phyloP scores from a whole-genome alignment of 768 basidiomycete genomes.

The Termitomyces eurrhizus region DNA sequence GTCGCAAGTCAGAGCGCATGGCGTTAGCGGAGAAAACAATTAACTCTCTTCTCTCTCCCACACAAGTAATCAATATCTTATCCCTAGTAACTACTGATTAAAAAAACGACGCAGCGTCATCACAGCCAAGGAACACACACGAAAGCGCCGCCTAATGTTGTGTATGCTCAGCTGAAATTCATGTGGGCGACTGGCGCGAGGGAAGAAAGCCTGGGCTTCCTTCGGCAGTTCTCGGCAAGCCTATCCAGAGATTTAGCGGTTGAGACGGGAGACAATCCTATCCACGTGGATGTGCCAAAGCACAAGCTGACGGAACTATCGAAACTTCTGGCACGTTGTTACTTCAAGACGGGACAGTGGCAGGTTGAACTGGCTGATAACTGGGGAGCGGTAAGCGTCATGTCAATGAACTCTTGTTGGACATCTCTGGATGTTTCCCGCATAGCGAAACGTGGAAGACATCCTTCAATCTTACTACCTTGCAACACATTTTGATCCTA shows the following conservation, averaged over 20 bases:
- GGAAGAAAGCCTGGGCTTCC: conserved; percentile 75
- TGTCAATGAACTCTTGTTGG: not conserved
- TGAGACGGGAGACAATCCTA: conserved; percentile 47
- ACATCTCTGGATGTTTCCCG: conserved; percentile 10
- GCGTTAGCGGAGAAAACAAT: conserved; percentile 96
- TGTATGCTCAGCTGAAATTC: conserved; percentile 93
- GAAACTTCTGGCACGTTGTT: conserved; percentile 90
- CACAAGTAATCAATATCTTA: conserved; percentile 39
- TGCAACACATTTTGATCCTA: conserved; percentile 87
- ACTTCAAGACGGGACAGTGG: conserved; percentile 97
- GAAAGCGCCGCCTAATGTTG: conserved; percentile 91
- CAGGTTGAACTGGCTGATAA: conserved; percentile 75
- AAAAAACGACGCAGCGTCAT: conserved; percentile 33
- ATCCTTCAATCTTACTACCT: conserved; percentile 82
- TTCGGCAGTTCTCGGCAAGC: conserved; percentile 77
- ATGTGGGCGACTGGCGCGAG: conserved; percentile 88
- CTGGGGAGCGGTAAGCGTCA: conserved; percentile 68
- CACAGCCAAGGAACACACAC: conserved; percentile 46
- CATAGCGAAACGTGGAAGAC: conserved; percentile 73
- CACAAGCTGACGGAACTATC: conserved; percentile 66
- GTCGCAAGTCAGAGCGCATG: conserved; percentile 93
- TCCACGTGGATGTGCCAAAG: conserved; percentile 51
- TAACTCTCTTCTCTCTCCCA: conserved; percentile 81
- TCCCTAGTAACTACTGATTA: not conserved
- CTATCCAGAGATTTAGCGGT: conserved; percentile 71